Evolutionary conservation across 805 yeast species (phyloP).

Genomic region (Kuraishia ogatae): DNA sequence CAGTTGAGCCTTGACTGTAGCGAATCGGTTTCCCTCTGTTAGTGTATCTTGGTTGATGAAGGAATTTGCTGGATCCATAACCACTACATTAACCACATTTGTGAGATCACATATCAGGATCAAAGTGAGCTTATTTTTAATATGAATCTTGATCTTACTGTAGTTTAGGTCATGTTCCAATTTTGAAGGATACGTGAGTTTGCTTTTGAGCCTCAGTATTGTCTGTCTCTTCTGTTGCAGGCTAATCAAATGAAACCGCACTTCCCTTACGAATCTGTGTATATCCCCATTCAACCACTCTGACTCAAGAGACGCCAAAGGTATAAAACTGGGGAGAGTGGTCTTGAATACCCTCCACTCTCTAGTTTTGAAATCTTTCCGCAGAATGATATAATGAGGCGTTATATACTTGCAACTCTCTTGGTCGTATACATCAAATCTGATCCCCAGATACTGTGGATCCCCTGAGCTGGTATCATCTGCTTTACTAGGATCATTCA

Average conservation of each 20-base stretch:
- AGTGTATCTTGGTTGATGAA: background rate
- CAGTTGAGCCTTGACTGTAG: constrained; percentile 6
- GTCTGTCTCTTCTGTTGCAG: constrained; percentile 13
- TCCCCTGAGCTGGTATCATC: constrained; percentile 8
- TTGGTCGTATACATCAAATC: constrained; percentile 36
- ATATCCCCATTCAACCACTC: constrained; percentile 17
- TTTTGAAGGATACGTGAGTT: constrained; percentile 7
- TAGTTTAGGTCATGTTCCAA: constrained; percentile 19
- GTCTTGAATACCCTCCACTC: constrained; percentile 24
- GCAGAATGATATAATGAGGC: constrained; percentile 42
- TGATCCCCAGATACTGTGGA: constrained; percentile 32
- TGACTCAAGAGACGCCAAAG: constrained; percentile 13
- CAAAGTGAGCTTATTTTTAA: constrained; percentile 11
- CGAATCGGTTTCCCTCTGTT: background rate
- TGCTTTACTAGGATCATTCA: constrained; percentile 24
- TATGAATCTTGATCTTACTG: constrained; percentile 15
- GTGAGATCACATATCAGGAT: constrained; percentile 12
- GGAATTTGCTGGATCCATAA: background rate
- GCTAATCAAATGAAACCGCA: constrained; percentile 17
- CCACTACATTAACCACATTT: constrained; percentile 3
- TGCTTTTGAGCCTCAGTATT: constrained; percentile 8
- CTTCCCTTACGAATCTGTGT: constrained; percentile 14
- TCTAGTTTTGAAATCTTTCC: constrained; percentile 14
- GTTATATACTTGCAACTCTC: constrained; percentile 20
- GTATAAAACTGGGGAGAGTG: constrained; percentile 24